These are phyloP conservation scores for Punctularia strigosozonata DNA, from an alignment of 768 basidiomycete species.

Conservation along the genomic window DNA sequence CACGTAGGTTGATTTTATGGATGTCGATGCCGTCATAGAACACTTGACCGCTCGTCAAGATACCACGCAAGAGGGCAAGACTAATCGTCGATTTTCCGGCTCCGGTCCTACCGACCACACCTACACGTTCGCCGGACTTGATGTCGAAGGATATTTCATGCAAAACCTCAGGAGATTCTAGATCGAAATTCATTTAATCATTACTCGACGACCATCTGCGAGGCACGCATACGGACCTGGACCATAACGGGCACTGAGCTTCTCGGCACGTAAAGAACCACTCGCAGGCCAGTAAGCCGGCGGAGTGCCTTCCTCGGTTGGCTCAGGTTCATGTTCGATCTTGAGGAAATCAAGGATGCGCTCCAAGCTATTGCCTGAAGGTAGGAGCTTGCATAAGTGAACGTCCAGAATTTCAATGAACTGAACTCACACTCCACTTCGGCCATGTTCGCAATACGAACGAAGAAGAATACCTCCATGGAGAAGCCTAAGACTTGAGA, in stretches of 20 bases:
- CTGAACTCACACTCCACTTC: conserved; percentile 25
- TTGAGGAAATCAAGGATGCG: conserved; percentile 33
- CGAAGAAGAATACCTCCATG: conserved; percentile 17
- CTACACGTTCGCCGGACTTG: conserved; percentile 44
- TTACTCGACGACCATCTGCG: background rate
- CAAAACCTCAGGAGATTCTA: conserved; percentile 42
- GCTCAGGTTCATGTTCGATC: conserved; percentile 34
- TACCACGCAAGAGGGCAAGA: conserved; percentile 36
- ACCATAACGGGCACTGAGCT: conserved; percentile 28
- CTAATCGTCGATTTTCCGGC: conserved; percentile 27
- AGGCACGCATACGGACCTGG: background rate
- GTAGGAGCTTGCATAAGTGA: background rate
- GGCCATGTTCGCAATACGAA: conserved; percentile 29
- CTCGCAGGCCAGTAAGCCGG: conserved; percentile 43
- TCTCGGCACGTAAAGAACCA: conserved; percentile 30
- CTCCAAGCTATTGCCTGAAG: conserved; percentile 16
- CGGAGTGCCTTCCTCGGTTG: conserved; percentile 23
- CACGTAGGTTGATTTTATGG: conserved; percentile 30
- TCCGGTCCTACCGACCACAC: conserved; percentile 37
- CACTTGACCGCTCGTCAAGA: conserved; percentile 35
- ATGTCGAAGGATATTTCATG: conserved; percentile 41
- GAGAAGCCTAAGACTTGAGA: conserved; percentile 29
- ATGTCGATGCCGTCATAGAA: conserved; percentile 31
- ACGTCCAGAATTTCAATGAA: background rate
- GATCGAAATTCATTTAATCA: background rate